These are phyloP conservation scores for Fusarium heterosporum DNA, from an alignment of 2,329 filamentous ascomycete genomes.

Conservation along the genomic window DNA sequence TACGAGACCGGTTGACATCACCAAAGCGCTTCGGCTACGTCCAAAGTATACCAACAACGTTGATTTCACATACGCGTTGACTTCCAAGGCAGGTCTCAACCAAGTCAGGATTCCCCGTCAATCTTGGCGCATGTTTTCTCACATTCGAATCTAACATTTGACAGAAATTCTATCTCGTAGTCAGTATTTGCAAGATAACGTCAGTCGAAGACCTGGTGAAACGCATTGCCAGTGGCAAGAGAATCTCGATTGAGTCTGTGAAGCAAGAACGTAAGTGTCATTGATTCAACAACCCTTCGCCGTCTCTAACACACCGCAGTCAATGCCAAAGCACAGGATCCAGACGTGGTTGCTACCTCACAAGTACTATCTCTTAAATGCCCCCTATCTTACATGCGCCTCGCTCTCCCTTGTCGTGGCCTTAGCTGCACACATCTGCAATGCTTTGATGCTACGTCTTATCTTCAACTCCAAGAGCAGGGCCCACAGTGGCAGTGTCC, in stretches of 20 bases:
- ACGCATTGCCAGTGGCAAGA: conserved; percentile 72
- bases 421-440: conserved; percentile 87
- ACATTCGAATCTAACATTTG: conserved; percentile 29
- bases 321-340: conserved; percentile 82
- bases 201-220: conserved; percentile 78
- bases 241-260: conserved; percentile 84
- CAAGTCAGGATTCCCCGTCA: conserved; percentile 28
- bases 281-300: conserved; percentile 17
- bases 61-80: conserved; percentile 91
- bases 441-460: conserved; percentile 94
- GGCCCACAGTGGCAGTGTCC: conserved; percentile 97
- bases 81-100: conserved; percentile 75
- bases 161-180: conserved; percentile 77
- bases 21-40: conserved; percentile 76
- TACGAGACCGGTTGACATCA: conserved; percentile 93
- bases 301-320: conserved; percentile 64
- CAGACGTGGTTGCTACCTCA: conserved; percentile 90
- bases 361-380: conserved; percentile 92
- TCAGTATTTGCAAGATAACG: conserved; percentile 80
- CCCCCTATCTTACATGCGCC: conserved; percentile 86
- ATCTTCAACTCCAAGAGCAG: conserved; percentile 94
- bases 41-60: conserved; percentile 80
- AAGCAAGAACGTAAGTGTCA: conserved; percentile 81
- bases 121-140: conserved; percentile 37
- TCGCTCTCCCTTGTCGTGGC: conserved; percentile 83